Conservation (phyloP, 2,329 filamentous ascomycete species). For the Claviceps africana region DNA sequence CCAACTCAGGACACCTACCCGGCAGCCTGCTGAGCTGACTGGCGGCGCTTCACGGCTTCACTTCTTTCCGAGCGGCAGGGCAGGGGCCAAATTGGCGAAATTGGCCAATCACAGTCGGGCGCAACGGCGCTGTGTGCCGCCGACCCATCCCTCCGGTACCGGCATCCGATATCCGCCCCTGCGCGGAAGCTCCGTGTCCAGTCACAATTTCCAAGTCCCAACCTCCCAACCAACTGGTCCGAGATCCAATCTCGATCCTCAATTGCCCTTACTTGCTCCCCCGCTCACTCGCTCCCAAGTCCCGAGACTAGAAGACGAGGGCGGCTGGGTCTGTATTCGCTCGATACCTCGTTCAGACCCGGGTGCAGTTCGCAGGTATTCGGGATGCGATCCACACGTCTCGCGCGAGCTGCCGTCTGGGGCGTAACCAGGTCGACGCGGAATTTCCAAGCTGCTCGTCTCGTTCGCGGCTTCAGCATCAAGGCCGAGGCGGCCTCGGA, state of each 20-base stretch:
- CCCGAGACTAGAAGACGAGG: background rate
- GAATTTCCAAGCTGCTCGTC: slow-evolving; percentile 16
- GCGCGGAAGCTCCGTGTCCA: no score
- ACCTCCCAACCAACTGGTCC: background rate
- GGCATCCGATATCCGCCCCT: background rate
- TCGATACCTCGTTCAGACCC: background rate
- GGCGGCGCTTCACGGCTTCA: no score
- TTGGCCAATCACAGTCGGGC: background rate
- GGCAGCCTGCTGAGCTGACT: background rate
- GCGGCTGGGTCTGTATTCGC: background rate
- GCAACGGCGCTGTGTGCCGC: background rate
- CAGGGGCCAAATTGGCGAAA: background rate
- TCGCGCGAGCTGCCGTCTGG: slow-evolving; percentile 20
- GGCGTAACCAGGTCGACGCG: slow-evolving; percentile 22
- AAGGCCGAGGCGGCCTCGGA: slow-evolving; percentile 34
- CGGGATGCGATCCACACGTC: slow-evolving; percentile 18
- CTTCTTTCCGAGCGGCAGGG: no score
- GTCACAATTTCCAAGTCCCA: no score
- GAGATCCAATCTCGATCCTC: background rate
- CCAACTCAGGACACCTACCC: background rate
- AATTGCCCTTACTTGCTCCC: background rate
- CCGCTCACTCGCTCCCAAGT: background rate
- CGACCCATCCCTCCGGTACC: slow-evolving; percentile 5
- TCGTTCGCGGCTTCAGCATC: slow-evolving; percentile 34
- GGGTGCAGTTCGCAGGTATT: no score